phyloP scores from a whole-genome alignment of 176 grass and related monocot species.

The Eragrostis curvula region DNA sequence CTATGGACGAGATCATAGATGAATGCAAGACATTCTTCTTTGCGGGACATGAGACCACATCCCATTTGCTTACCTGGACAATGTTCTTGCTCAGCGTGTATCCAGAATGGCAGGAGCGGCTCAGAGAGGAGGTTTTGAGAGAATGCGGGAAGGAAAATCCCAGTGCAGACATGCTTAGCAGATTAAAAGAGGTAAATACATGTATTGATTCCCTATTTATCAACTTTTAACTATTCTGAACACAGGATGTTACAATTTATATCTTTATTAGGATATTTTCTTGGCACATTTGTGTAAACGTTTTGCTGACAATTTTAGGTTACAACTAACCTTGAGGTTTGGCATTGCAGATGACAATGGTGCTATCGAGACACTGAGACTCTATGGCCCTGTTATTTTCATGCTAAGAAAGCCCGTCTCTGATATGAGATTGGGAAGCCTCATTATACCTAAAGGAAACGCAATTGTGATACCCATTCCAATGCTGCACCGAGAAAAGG shows the following conservation, averaged over 20 bases:
- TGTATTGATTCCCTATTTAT: background rate
- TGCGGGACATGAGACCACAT: slow-evolving; percentile 69
- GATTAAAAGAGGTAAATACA: slow-evolving; percentile 52
- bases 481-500: slow-evolving; percentile 41
- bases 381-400: slow-evolving; percentile 15
- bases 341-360: slow-evolving; percentile 43
- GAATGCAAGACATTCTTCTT: slow-evolving; percentile 81
- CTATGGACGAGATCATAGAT: slow-evolving; percentile 59
- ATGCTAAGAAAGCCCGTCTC: slow-evolving; percentile 30
- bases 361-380: slow-evolving; percentile 43
- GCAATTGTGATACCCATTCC: slow-evolving; percentile 27
- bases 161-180: slow-evolving; percentile 48
- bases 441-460: slow-evolving; percentile 21
- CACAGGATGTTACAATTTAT: background rate
- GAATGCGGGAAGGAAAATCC: slow-evolving; percentile 51
- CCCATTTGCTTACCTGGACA: slow-evolving; percentile 61
- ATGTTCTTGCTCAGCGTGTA: slow-evolving; percentile 57
- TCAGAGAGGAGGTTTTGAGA: slow-evolving; percentile 55
- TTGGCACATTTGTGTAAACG: background rate
- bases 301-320: background rate
- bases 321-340: slow-evolving; percentile 2
- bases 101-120: slow-evolving; percentile 61
- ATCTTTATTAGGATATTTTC: background rate
- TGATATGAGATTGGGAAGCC: slow-evolving; percentile 33
- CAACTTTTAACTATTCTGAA: background rate